Base-by-base conservation (phyloP, 495 filamentous ascomycete species). In the Lophiotrema nucula region DNA sequence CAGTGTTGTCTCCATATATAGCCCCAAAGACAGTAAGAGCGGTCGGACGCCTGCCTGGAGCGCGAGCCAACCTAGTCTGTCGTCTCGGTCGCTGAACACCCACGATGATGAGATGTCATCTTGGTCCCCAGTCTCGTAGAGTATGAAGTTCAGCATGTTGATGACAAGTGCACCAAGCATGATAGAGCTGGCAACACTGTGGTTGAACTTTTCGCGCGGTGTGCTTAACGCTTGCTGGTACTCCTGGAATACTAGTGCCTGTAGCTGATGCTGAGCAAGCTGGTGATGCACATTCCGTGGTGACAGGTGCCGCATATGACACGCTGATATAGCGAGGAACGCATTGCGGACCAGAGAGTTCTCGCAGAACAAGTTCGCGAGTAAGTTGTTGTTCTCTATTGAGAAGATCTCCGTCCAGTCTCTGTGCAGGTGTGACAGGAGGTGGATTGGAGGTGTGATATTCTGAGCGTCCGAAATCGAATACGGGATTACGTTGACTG, bases 21-120 rank as follows among this genome's bases (percentile, higher is more conserved):
- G 23, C 8, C 19, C 16, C 23, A 53, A 16, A 16, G 50, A 42
- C 4, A 43, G 10, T 11, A 44, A 31, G 19, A 53, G 25, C n/a
- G 50, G 50, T 31, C 38, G 24, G 50, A 53, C 23, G 13, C 50
- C 50, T 5, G 50, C 50, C 21, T 53, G 50, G n/a, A 53, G 38
- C 15, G 35, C 50, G 4, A 53, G 38, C 50, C 50, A 53, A 10
- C 38, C 38, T 13, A 53, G 23, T 25, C 35, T 35, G 38, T 53
- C 38, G 13, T 42, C 37, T 13, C 25, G 8, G 8, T 12, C n/a
- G 38, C 38, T 53, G 50, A 53, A 53, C 19, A 44, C 50, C 50
- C 35, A 44, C 15, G 50, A 53, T 28, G 50, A 25, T 28, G 10
- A 16, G 22, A 28, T 13, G 24, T 44, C 50, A 27, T 25, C 21